Evolutionary conservation across 257 asterid species (phyloP), one percentile per base, ranked within the genome.

Genomic region (Solanum tacnaense): DNA sequence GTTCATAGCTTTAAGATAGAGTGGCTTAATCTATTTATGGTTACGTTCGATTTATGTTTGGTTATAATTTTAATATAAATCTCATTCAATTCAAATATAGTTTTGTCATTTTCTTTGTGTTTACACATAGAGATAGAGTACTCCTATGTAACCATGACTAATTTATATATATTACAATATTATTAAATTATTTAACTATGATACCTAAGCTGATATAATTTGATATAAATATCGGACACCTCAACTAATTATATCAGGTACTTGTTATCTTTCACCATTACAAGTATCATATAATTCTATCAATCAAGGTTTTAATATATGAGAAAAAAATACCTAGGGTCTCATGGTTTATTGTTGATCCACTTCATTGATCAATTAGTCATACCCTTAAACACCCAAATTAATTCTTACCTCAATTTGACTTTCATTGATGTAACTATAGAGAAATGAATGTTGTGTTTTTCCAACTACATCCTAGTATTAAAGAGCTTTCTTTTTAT

Each of bases 341-440:
- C 1, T 5, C 0, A 29, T 6, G 2, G 0, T 58, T 58, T 0
- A 5, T 0, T 6, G 2, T 68, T 15, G 4, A 68, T 0, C 8
- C 1, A 71, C 23, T 71, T 71, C 13, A 0, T 71, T 71, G 7
- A 34, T 21, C 2, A 73, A 0, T 32, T 18, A 2, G 36, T 15
- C 1, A 29, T 4, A 29, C 6, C 3, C 2, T 58, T 62, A 4
- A 4, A n/a, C 3, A 4, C 2, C 1, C 2, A n/a, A 25, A 65
- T 65, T 5, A n/a, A n/a, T 65, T 65, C 0, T 65, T 65, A 29
- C 83, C 49, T 35, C 52, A 38, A 23, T 75, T 38, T n/a, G 35
- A n/a, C 23, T 2, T 39, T 16, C 41, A 29, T 15, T 46, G 23
- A 46, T 12, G 36, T 68, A 68, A 67, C 73, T 67, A 67, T 67